These are phyloP conservation scores for Malassezia yamatoensis DNA, from an alignment of 1,284 basidiomycete species.

Conservation along the genomic window DNA sequence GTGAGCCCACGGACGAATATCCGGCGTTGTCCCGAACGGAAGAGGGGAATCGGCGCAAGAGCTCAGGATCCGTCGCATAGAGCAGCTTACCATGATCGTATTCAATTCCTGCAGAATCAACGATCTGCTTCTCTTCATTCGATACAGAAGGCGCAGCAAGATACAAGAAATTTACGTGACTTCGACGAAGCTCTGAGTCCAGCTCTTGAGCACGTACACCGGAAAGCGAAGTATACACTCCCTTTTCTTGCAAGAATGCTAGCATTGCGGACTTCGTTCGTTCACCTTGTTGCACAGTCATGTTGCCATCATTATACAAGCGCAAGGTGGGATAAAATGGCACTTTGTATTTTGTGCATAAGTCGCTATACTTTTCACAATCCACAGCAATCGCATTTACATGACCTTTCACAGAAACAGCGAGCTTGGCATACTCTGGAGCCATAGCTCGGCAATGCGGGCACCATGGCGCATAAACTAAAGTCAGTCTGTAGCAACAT, in stretches of 20 bases:
- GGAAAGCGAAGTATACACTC: conserved; percentile 22
- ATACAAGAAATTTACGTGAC: conserved; percentile 25
- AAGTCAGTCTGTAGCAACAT: conserved; percentile 1
- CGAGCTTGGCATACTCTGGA: conserved; percentile 26
- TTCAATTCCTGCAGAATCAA: conserved; percentile 19
- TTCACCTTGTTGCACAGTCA: conserved; percentile 28
- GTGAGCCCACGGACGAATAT: not conserved
- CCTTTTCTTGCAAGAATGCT: conserved; percentile 34
- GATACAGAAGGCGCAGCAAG: conserved; percentile 13
- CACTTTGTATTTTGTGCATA: conserved; percentile 29
- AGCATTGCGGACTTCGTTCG: conserved; percentile 34
- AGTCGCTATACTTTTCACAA: conserved; percentile 28
- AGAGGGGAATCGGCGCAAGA: conserved; percentile 25
- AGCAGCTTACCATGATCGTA: conserved; percentile 15
- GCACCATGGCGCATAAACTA: conserved; percentile 44
- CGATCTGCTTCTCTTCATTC: conserved; percentile 11
- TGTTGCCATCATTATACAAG: conserved; percentile 30
- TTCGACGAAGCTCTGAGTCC: not conserved
- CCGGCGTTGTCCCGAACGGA: conserved; percentile 12
- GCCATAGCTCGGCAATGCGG: conserved; percentile 46
- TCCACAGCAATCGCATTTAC: conserved; percentile 43
- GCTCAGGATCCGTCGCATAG: conserved; percentile 18
- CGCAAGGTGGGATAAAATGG: conserved; percentile 32
- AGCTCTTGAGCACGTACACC: conserved; percentile 22
- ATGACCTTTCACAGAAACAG: conserved; percentile 25